These are phyloP conservation scores for Novakomyces olei DNA, from an alignment of 805 yeast genomes.

Conservation along the genomic window DNA sequence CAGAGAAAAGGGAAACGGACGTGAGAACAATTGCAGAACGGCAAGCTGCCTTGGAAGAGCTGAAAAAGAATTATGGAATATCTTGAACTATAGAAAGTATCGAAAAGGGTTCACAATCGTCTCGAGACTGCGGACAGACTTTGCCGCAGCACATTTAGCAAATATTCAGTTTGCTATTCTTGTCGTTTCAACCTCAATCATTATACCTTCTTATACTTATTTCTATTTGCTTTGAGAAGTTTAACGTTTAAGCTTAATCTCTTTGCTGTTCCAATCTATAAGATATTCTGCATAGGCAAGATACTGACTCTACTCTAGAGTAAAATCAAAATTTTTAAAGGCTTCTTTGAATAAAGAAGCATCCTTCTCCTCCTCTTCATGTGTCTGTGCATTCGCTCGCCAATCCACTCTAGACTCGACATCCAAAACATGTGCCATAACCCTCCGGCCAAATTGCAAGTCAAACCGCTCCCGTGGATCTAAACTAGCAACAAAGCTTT, in stretches of 20 bases:
- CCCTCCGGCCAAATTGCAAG: constrained; percentile 66
- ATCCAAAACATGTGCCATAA: constrained; percentile 39
- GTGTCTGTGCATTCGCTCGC: constrained; percentile 53
- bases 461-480: constrained; percentile 25
- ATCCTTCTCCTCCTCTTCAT: constrained; percentile 39
- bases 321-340: constrained; percentile 34
- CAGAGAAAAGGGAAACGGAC: neutral
- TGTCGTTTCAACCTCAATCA: no score
- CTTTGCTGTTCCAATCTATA: neutral
- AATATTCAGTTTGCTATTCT: no score
- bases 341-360: constrained; percentile 37
- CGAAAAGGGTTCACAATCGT: neutral
- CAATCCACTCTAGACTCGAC: constrained; percentile 44
- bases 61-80: constrained; percentile 1
- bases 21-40: neutral
- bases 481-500: no score
- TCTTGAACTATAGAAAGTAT: neutral
- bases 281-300: no score
- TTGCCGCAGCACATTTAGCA: neutral
- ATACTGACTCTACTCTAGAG: no score
- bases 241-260: neutral
- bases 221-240: no score
- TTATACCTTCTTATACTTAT: no score
- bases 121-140: neutral
- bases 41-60: constrained; percentile 2